Conservation (phyloP, 2,329 filamentous ascomycete genomes). For the Plenodomus tracheiphilus region DNA sequence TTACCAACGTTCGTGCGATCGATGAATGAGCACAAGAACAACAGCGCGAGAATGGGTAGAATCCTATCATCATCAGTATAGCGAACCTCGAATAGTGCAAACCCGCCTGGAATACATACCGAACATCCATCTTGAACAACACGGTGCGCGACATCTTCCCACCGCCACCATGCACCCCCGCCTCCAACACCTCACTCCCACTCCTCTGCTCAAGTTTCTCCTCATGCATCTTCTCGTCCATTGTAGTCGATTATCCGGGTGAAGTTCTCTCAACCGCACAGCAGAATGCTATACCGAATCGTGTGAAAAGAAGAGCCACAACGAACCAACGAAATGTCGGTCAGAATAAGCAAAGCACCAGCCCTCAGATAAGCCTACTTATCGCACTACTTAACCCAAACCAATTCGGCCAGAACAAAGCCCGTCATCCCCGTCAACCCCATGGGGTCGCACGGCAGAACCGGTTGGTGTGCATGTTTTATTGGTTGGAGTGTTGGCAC, state of each 20-base stretch:
- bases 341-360: background rate
- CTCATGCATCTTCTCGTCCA: slow-evolving; percentile 28
- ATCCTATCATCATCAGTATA: slow-evolving; percentile 49
- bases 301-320: no score
- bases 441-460: slow-evolving; percentile 3
- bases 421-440: background rate
- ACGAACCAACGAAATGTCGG: no score
- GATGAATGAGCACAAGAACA: slow-evolving; percentile 67
- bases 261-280: no score
- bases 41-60: slow-evolving; percentile 63
- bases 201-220: slow-evolving; percentile 28
- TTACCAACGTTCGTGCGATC: slow-evolving; percentile 77
- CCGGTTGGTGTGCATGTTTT: background rate
- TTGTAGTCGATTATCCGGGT: no score
- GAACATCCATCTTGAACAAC: slow-evolving; percentile 59
- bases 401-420: background rate
- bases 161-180: slow-evolving; percentile 13
- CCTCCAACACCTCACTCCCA: slow-evolving; percentile 19
- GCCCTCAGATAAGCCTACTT: background rate
- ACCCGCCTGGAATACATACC: slow-evolving; percentile 34
- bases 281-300: no score
- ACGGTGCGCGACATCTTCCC: slow-evolving; percentile 37
- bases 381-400: background rate
- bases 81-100: slow-evolving; percentile 1
- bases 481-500: slow-evolving; percentile 1